Base-by-base conservation (phyloP, 2,329 filamentous ascomycete genomes). In the Byssoonygena ceratinophila region DNA sequence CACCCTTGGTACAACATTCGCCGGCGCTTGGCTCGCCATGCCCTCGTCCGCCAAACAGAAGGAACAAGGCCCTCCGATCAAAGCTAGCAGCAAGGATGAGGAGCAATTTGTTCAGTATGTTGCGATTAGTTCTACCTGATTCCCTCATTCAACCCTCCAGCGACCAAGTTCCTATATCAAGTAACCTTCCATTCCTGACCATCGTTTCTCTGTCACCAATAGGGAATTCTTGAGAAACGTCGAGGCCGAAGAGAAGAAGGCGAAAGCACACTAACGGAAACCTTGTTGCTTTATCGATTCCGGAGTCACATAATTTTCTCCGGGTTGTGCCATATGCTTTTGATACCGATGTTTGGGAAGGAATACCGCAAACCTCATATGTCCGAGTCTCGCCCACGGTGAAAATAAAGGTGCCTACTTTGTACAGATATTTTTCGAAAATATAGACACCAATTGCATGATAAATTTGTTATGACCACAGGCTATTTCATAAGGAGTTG, bases 21-120 rank as follows among this genome's bases (percentile, higher is more conserved):
- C 69, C 55, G 72, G 72, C 55, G 66, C 68, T 59, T 71, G 62
- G 55, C 65, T 74, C 58, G 69, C 71, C 46, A 68, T 71, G 59
- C 66, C 72, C 56, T 73, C 73, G 56, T 64, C 65, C 59, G 74
- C 76, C 64, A 68, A 71, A 60, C 66, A 71, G 56, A 68, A 71
- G 58, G 61, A 68, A 59, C 65, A 71, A 56, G 70, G 69, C 55
- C 81, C 81, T 52, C 77, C 80, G 39, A 80, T 83, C 70, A 79
- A 81, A 64, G 80, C 81, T 50, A 72, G 73, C 63, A 82, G 77
- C 72, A 81, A 81, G 69, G 80, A 83, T 60, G 81, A 84, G 72
- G 81, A 83, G 72, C 76, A 76, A 63, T 84, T 83, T 68, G 80
- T 84, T 64, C 77, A 82, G 81, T 84, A 77, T 58, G 77, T 73